Conservation (phyloP, 805 yeast genomes). For the Myxozyma mucilagina region DNA sequence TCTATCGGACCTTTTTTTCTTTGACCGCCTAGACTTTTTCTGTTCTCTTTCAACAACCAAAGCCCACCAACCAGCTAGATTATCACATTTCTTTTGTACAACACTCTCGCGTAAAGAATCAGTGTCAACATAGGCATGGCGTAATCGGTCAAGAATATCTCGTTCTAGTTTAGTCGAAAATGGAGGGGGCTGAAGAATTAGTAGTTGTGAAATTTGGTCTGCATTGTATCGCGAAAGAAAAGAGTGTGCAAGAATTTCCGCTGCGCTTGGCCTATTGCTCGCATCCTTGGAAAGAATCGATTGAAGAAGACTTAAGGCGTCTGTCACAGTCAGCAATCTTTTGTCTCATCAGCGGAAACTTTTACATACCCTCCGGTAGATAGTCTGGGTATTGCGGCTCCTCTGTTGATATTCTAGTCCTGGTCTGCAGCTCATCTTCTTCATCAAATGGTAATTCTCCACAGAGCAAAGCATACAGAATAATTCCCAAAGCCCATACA, state of each 20-base stretch:
- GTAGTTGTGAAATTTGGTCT: constrained; percentile 45
- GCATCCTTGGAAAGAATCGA: constrained; percentile 68
- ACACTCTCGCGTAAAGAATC: constrained; percentile 62
- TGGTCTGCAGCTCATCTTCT: constrained; percentile 64
- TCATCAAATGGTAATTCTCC: constrained; percentile 94
- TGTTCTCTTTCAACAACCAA: constrained; percentile 52
- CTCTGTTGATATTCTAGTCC: constrained; percentile 57
- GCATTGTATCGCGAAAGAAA: constrained; percentile 35
- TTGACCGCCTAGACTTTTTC: neutral
- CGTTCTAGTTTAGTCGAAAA: constrained; percentile 65
- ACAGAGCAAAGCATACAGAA: constrained; percentile 75
- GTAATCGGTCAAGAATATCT: constrained; percentile 58
- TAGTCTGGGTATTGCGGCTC: constrained; percentile 60
- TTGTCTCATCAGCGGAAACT: neutral
- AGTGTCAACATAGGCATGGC: constrained; percentile 62
- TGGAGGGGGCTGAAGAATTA: constrained; percentile 45
- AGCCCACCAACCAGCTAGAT: constrained; percentile 74
- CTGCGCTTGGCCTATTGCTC: constrained; percentile 55
- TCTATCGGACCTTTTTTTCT: constrained; percentile 2
- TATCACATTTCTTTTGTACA: constrained; percentile 60
- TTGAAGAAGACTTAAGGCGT: constrained; percentile 53
- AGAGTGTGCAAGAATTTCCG: constrained; percentile 54
- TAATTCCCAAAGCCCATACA: constrained; percentile 90
- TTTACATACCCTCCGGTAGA: constrained; percentile 41
- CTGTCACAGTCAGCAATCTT: constrained; percentile 33